A percentile compares a stretch with the other conserved stretches of the same genome.
phyloP scores from a whole-genome alignment of 257 asterid species.

The Solanum microdontum region DNA sequence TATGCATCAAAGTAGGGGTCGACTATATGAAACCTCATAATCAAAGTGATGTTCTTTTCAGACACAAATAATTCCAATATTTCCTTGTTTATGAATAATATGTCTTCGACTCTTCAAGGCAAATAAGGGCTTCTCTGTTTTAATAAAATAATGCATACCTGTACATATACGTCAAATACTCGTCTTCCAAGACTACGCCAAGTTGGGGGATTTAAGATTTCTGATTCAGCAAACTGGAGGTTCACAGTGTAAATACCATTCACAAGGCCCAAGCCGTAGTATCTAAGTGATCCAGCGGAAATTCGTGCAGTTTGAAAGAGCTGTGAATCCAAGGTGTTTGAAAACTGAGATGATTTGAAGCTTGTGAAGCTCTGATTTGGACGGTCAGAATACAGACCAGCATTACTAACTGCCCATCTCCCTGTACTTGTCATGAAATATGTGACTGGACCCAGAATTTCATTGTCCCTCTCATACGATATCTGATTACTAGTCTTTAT shows the following conservation, averaged over 20 bases:
- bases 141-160: slow-evolving; percentile 25
- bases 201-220: slow-evolving; percentile 10
- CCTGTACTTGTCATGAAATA: slow-evolving; percentile 26
- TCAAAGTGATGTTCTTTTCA: background rate
- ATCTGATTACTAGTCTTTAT: slow-evolving; percentile 23
- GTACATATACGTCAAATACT: slow-evolving; percentile 58
- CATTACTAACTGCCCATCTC: slow-evolving; percentile 84
- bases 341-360: slow-evolving; percentile 13
- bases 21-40: too few relatives aligned
- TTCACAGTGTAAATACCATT: slow-evolving; percentile 59
- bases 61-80: background rate
- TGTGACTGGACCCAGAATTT: slow-evolving; percentile 58
- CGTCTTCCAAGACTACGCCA: slow-evolving; percentile 78
- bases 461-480: slow-evolving; percentile 41
- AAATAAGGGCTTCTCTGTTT: background rate
- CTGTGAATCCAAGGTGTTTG: slow-evolving; percentile 46
- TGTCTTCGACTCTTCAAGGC: background rate
- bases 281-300: slow-evolving; percentile 75
- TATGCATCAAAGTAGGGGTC: too few relatives aligned
- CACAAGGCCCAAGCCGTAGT: slow-evolving; percentile 65
- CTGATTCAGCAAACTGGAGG: slow-evolving; percentile 56
- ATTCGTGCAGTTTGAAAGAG: slow-evolving; percentile 47
- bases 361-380: slow-evolving; percentile 18
- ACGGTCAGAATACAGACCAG: slow-evolving; percentile 45
- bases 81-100: background rate